A percentile compares a stretch with the other conserved stretches of the same genome.
Conservation (phyloP, 1,284 basidiomycete species). For the Bondarzewia mesenterica region DNA sequence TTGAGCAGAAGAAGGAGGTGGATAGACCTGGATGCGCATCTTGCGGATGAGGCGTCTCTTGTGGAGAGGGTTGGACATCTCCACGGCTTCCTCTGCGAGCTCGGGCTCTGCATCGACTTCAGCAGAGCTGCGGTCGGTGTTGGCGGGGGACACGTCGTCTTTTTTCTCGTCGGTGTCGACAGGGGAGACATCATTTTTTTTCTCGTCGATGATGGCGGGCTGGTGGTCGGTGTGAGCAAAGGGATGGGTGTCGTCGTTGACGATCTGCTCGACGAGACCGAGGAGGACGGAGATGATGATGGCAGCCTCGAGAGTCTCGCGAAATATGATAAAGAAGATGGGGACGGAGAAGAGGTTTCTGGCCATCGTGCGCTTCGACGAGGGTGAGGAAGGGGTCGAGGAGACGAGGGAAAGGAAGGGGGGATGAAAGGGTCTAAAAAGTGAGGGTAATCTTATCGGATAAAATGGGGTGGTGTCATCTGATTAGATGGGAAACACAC, state of each 20-base stretch:
- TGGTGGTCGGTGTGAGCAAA: neutral
- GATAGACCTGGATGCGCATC: slow-evolving; percentile 52
- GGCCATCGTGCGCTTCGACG: slow-evolving; percentile 34
- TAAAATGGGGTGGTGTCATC: slow-evolving; percentile 5
- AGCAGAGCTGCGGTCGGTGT: neutral
- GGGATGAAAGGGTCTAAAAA: slow-evolving; percentile 1
- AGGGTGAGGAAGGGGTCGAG: slow-evolving; percentile 8
- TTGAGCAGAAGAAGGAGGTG: neutral
- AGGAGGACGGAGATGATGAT: slow-evolving; percentile 87
- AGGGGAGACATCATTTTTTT: slow-evolving; percentile 17
- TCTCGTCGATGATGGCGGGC: slow-evolving; percentile 7
- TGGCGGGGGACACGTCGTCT: neutral
- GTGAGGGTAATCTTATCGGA: neutral
- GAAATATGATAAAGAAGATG: slow-evolving; percentile 85
- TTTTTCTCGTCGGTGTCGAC: slow-evolving; percentile 3
- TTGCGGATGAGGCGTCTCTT: slow-evolving; percentile 40
- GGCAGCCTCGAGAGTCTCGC: slow-evolving; percentile 83
- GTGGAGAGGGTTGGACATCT: slow-evolving; percentile 2
- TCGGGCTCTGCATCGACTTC: neutral
- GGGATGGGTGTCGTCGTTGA: slow-evolving; percentile 32
- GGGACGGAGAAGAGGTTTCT: slow-evolving; percentile 68
- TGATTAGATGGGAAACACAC: slow-evolving; percentile 12
- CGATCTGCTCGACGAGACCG: slow-evolving; percentile 76
- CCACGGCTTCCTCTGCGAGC: neutral
- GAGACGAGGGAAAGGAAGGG: slow-evolving; percentile 8